Conservation (phyloP, 805 yeast genomes). For the Barnettozyma siamensis region DNA sequence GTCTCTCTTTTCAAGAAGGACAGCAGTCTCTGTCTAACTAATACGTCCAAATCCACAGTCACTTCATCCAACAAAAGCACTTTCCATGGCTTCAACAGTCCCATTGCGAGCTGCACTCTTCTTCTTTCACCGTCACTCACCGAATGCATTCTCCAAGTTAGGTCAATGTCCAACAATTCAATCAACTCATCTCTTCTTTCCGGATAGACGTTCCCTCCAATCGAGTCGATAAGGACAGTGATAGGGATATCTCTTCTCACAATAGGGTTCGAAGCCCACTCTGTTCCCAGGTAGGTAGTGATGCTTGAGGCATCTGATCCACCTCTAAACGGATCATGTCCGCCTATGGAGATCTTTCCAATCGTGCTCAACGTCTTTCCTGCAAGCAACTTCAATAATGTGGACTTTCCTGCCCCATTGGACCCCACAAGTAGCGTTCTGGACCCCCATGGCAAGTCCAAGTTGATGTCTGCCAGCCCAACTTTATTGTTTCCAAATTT, state of each 20-base stretch:
- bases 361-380: slow-evolving; percentile 82
- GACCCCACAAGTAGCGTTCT: slow-evolving; percentile 84
- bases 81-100: slow-evolving; percentile 86
- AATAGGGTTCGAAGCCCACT: slow-evolving; percentile 91
- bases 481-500: slow-evolving; percentile 55
- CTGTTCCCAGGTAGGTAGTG: slow-evolving; percentile 88
- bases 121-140: slow-evolving; percentile 95
- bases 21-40: slow-evolving; percentile 74
- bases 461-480: slow-evolving; percentile 60
- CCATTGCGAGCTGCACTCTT: slow-evolving; percentile 92
- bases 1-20: slow-evolving; percentile 74
- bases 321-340: slow-evolving; percentile 79
- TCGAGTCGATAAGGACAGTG: slow-evolving; percentile 63
- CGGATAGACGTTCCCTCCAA: slow-evolving; percentile 69
- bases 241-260: slow-evolving; percentile 92
- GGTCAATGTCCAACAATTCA: slow-evolving; percentile 76
- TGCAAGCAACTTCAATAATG: slow-evolving; percentile 75
- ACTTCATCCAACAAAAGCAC: slow-evolving; percentile 89
- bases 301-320: slow-evolving; percentile 40
- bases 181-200: slow-evolving; percentile 76
- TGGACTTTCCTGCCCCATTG: slow-evolving; percentile 96
- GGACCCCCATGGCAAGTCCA: slow-evolving; percentile 63
- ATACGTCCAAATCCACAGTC: slow-evolving; percentile 92
- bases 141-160: slow-evolving; percentile 86
- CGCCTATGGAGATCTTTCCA: slow-evolving; percentile 70